Evolutionary conservation across 2,329 filamentous ascomycete species (phyloP).

Genomic region (Cercospora janseana): DNA sequence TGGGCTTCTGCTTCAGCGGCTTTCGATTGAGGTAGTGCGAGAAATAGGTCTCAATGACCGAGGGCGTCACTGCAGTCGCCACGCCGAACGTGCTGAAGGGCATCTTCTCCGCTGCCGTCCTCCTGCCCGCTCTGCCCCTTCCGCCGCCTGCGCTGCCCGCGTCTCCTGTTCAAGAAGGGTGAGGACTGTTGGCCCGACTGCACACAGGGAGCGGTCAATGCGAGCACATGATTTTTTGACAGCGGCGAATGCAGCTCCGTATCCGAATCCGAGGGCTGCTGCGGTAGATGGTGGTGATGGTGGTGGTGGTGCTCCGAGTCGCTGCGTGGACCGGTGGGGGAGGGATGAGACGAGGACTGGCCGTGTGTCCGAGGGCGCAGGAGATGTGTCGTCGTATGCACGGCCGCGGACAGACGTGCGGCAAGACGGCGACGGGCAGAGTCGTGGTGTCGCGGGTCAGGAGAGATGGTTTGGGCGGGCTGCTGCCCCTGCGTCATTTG

Average conservation of each 20-base stretch:
- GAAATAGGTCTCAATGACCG: constrained; percentile 80
- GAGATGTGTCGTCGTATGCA: too few species aligned
- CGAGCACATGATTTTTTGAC: not conserved
- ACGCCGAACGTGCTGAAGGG: constrained; percentile 77
- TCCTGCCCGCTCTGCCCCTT: not conserved
- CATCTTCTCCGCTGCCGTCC: constrained; percentile 44
- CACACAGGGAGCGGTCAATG: too few species aligned
- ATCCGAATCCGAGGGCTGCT: too few species aligned
- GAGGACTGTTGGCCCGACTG: too few species aligned
- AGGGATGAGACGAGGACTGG: too few species aligned
- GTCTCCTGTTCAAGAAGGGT: constrained; percentile 1
- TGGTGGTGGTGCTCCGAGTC: too few species aligned
- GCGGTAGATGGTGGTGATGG: too few species aligned
- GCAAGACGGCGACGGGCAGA: not conserved
- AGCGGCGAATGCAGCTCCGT: too few species aligned
- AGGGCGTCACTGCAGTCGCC: constrained; percentile 79
- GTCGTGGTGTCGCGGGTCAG: constrained; percentile 2
- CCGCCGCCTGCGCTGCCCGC: not conserved
- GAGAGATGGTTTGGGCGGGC: constrained; percentile 1
- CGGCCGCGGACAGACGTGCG: not conserved
- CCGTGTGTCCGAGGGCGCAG: too few species aligned
- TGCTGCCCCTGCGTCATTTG: constrained; percentile 5
- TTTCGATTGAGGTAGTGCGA: constrained; percentile 87
- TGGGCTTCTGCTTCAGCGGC: constrained; percentile 72
- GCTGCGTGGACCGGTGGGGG: too few species aligned